Percentiles rank a stretch among this genome's conserved stretches.
phyloP scores from a whole-genome alignment of 2,329 filamentous ascomycete genomes.

The Penicillium italicum region DNA sequence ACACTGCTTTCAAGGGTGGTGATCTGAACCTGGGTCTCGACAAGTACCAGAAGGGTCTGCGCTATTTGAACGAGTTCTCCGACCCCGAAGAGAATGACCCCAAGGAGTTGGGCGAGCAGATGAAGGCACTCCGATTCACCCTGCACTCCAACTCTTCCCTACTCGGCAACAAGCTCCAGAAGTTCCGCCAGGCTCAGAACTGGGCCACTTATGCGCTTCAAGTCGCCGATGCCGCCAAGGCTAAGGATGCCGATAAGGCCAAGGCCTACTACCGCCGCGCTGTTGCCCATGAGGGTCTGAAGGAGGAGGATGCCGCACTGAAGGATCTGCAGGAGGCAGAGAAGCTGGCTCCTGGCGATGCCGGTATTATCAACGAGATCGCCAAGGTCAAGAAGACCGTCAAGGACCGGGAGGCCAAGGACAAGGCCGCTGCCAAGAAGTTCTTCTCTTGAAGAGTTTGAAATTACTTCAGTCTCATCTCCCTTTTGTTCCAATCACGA shows the following conservation, averaged over 20 bases:
- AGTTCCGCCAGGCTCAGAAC: constrained; percentile 66
- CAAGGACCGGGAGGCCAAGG: constrained; percentile 71
- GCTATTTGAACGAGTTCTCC: constrained; percentile 83
- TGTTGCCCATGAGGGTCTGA: constrained; percentile 68
- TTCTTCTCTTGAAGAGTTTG: constrained; percentile 63
- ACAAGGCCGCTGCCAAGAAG: constrained; percentile 90
- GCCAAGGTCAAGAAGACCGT: constrained; percentile 72
- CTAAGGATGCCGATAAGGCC: constrained; percentile 70
- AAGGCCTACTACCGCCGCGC: constrained; percentile 87
- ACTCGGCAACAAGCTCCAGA: constrained; percentile 73
- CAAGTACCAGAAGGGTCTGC: constrained; percentile 92
- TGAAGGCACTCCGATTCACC: constrained; percentile 73
- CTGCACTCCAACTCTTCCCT: constrained; percentile 87
- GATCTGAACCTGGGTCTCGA: constrained; percentile 68
- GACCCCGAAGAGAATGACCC: constrained; percentile 66
- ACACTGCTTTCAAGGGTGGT: constrained; percentile 81
- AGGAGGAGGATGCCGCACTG: constrained; percentile 79
- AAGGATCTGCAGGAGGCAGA: constrained; percentile 72
- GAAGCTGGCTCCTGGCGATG: constrained; percentile 70
- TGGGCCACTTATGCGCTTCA: constrained; percentile 71
- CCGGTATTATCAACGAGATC: constrained; percentile 70
- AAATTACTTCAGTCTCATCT: constrained; percentile 1
- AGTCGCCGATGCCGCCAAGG: constrained; percentile 55
- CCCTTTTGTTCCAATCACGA: constrained; percentile 20
- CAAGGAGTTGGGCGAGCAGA: constrained; percentile 60